Evolutionary conservation across 805 yeast genomes (phyloP), one percentile per base, ranked within the genome.

Genomic region (Grigorovia transvaalensis): DNA sequence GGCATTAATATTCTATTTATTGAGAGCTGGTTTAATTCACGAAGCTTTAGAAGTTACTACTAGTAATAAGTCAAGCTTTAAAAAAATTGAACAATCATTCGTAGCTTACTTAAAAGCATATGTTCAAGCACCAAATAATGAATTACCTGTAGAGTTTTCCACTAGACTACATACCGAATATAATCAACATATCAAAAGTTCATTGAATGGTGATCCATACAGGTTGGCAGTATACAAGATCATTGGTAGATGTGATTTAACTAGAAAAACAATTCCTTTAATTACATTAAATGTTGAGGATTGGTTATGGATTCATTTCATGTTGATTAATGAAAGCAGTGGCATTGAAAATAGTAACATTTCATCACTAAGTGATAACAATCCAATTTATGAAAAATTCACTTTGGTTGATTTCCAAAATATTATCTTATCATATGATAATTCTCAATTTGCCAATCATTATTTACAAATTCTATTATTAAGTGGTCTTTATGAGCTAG

Each of bases 291-390:
- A 95, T 53, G 79, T 90, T 47, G 98, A 91, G 67, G 98, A 91
- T 70, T 91, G 98, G 98, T 67, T 91, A 48, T 91, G 99, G 99
- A 80, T 86, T 64, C 97, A 93, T 68, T 75, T 93, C 52, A 76
- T 81, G 68, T 74, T 91, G 30, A 80, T 86, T 15, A 79, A 82
- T 51, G 91, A 87, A 60, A 77, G 72, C 46, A 38, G 17, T 38
- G 17, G 17, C 17, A 63, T 58, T 42, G 69, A 68, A 17, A n/a
- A 29, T 42, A 12, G 19, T 12, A 13, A 35, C 19, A 29, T 15
- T 15, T n/a, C n/a, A 15, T 2, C 27, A 12, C 20, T 42, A 11
- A 51, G 44, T 46, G 74, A 68, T 17, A 74, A 71, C 30, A 79
- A 74, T 48, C 78, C 84, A 40, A 71, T 81, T 11, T 80, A 79